phyloP scores from a whole-genome alignment of 306 rosid species.

The Abrus precatorius region DNA sequence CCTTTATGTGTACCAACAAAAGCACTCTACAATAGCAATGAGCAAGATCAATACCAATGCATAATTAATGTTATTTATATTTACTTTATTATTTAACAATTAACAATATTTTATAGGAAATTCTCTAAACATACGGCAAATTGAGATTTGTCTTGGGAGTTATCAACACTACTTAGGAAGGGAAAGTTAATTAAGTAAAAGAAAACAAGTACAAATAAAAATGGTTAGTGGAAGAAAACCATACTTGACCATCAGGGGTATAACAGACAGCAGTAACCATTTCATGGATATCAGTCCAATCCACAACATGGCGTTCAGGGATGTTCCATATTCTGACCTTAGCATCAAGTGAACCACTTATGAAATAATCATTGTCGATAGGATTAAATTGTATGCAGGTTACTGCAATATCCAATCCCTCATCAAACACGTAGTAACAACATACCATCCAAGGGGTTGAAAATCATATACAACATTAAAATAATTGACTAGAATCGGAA shows the following conservation, averaged over 20 bases:
- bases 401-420: constrained; percentile 60
- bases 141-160: neutral
- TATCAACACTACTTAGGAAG: neutral
- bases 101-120: neutral
- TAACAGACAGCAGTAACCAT: constrained; percentile 84
- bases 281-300: constrained; percentile 82
- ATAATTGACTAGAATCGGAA: constrained; percentile 9
- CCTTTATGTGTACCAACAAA: constrained; percentile 77
- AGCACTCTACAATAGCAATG: constrained; percentile 60
- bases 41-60: constrained; percentile 11
- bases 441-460: neutral
- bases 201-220: neutral
- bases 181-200: neutral
- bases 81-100: neutral
- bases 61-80: neutral
- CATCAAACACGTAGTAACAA: neutral
- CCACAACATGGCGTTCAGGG: constrained; percentile 69
- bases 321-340: constrained; percentile 84
- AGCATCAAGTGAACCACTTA: constrained; percentile 87
- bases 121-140: neutral
- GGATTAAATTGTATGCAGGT: constrained; percentile 92
- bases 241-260: constrained; percentile 82
- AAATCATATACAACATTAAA: neutral
- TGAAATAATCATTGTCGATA: constrained; percentile 67
- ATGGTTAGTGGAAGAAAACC: constrained; percentile 20